Evolutionary conservation across 169 alveolate genomes (phyloP), one percentile per base, ranked within the genome.

Genomic region (Plasmodium adleri): DNA sequence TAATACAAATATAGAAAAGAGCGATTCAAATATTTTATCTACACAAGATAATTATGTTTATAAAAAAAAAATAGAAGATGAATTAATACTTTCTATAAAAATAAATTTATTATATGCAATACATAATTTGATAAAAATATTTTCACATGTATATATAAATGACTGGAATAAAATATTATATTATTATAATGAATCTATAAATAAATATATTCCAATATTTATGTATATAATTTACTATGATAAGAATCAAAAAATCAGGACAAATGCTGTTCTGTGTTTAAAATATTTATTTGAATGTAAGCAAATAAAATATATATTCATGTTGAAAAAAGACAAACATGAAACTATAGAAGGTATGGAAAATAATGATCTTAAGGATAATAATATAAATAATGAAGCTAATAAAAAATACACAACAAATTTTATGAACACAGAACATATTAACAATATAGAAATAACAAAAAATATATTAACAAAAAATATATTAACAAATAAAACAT

Each of bases 81-180:
- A 86, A 73, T 6, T 86, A 62, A 49, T 75, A 13, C 24, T 72
- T 15, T 72, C 60, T 15, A 86, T 86, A 43, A 49, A 87, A 71
- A 64, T 47, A 26, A 86, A 70, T 43, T 10, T 72, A 13, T 72
- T 86, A 56, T 72, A 87, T 72, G 71, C 63, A 72, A 74, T 72
- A n/a, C 88, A 86, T 60, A 10, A 59, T 0, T 71, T 86, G 12
- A 86, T 86, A 2, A 70, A 86, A 60, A 86, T 72, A 63, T 86
- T 86, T 60, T 86, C 92, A 17, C 80, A 86, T 39, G 72, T 86
- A 22, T 86, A 86, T 39, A 86, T 72, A 86, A 86, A 86, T 49
- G 50, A 86, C 54, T 86, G 88, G 92, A 71, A 86, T 39, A 86
- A 62, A 60, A 59, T 86, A 12, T 64, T 86, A 22, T 86, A 86